phyloP scores from a whole-genome alignment of 768 basidiomycete species.

The Tricholoma sp. region DNA sequence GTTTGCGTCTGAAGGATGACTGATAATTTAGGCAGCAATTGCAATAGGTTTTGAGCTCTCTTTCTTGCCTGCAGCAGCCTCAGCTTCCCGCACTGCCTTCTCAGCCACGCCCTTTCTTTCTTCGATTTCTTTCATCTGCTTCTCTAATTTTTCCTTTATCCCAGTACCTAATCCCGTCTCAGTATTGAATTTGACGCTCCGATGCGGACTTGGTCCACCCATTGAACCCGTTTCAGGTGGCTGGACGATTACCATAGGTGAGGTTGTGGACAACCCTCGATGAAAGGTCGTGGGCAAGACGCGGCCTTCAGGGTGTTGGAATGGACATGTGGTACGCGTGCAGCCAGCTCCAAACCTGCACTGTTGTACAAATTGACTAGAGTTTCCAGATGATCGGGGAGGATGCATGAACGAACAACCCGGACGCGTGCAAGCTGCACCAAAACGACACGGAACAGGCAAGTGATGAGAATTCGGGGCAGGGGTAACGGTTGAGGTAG shows the following conservation, averaged over 20 bases:
- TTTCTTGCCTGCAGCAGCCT: constrained; percentile 59
- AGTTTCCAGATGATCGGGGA: constrained; percentile 27
- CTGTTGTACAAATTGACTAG: constrained; percentile 37
- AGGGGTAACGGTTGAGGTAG: constrained; percentile 28
- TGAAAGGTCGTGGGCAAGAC: constrained; percentile 78
- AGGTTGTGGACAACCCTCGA: constrained; percentile 59
- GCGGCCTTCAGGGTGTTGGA: constrained; percentile 85
- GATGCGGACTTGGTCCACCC: constrained; percentile 57
- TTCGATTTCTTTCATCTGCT: constrained; percentile 60
- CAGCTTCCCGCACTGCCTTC: constrained; percentile 61
- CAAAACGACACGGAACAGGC: constrained; percentile 59
- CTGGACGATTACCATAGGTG: constrained; percentile 56
- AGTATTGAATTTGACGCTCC: constrained; percentile 69
- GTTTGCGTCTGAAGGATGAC: neutral
- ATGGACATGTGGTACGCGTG: constrained; percentile 83
- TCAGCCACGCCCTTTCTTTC: constrained; percentile 58
- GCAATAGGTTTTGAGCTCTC: constrained; percentile 49
- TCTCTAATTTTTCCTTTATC: constrained; percentile 43
- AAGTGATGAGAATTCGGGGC: constrained; percentile 24
- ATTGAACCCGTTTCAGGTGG: constrained; percentile 66
- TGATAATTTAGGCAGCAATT: constrained; percentile 31
- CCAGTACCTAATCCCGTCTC: constrained; percentile 26
- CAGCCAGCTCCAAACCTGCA: constrained; percentile 87
- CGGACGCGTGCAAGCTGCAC: constrained; percentile 62
- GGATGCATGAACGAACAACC: constrained; percentile 70